Conservation (phyloP, 441 rosid species). For the Mallotus japonicus region DNA sequence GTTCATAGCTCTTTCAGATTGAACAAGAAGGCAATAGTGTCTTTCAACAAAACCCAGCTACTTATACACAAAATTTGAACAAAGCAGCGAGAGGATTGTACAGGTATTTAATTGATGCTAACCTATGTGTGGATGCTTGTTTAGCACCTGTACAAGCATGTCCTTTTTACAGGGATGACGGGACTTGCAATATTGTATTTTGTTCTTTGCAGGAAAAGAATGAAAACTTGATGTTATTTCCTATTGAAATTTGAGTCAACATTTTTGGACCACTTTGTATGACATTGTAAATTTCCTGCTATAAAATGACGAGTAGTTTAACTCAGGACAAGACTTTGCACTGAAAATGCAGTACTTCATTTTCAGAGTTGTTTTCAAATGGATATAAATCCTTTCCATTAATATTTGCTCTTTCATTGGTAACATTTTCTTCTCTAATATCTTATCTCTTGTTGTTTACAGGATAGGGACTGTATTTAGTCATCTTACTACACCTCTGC, state of each 20-base stretch:
- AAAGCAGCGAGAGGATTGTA: conserved; percentile 77
- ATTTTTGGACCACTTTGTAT: neutral
- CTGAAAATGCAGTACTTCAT: neutral
- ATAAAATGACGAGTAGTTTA: neutral
- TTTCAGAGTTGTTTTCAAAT: conserved; percentile 2
- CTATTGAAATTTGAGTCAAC: conserved; percentile 4
- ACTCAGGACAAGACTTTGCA: conserved; percentile 1
- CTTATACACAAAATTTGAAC: conserved; percentile 58
- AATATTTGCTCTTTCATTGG: neutral
- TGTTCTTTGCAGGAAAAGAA: neutral
- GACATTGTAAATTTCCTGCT: neutral
- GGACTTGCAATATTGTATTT: neutral
- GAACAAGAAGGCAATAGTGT: conserved; percentile 56
- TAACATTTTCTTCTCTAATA: conserved; percentile 10
- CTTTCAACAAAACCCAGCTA: conserved; percentile 67
- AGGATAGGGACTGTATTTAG: conserved; percentile 91
- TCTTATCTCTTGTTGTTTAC: conserved; percentile 21
- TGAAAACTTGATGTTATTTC: conserved; percentile 1
- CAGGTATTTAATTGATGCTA: conserved; percentile 52
- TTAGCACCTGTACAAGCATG: neutral
- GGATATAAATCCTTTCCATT: neutral
- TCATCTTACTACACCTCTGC: conserved; percentile 61
- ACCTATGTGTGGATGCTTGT: neutral
- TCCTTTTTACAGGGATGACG: neutral
- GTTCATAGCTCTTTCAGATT: conserved; percentile 50